Base-by-base conservation (phyloP, 352 stramenopile species). In the Phytophthora uliginosa region DNA sequence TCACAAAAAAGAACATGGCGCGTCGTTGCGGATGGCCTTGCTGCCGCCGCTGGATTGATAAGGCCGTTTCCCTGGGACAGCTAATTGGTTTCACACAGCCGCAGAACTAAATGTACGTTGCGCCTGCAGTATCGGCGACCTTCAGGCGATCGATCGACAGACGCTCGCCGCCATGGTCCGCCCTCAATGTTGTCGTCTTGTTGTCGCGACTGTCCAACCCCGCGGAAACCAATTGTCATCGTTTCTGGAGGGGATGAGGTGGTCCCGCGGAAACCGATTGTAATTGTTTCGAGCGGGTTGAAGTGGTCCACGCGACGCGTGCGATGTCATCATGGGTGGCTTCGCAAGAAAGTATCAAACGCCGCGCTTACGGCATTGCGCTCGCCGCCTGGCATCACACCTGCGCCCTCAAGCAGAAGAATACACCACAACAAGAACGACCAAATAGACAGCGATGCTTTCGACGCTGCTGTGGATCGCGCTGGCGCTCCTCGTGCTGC, bases 401-500 rank as follows among this genome's bases (percentile, higher is more conserved):
- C 47, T 31, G 20, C 34, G 33, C 36, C 20, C 38, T 45, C 38
- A 4, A 34, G 7, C 17, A 9, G 42, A 50, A 22, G 42, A 18
- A 45, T 6, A 45, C 38, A 45, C 38, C 42, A 22, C 42, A 50
- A 50, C 47, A 48, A 34, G 22, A 7, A 20, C 50, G 13, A 36
- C 28, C 20, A 66, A 20, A 13, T 22, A 50, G 34, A 20, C 61
- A 59, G 9, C 13, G n/a, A 82, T 82, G 75, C 42, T 79, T 12
- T 77, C 63, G 31, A 85, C 75, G 50, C 67, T 87, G 51, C 51
- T 85, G 22, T 90, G 82, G 82, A 48, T 84, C 50, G 74, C 73
- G 50, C 60, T 90, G 36, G 82, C 77, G 36, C n/a, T 90, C 31
- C 74, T 54, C 3, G 81, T 93, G 62, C 66, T 92, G 10, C 63